Base-by-base conservation (phyloP, 2,329 filamentous ascomycete species). In the Neodidymelliopsis sp. region DNA sequence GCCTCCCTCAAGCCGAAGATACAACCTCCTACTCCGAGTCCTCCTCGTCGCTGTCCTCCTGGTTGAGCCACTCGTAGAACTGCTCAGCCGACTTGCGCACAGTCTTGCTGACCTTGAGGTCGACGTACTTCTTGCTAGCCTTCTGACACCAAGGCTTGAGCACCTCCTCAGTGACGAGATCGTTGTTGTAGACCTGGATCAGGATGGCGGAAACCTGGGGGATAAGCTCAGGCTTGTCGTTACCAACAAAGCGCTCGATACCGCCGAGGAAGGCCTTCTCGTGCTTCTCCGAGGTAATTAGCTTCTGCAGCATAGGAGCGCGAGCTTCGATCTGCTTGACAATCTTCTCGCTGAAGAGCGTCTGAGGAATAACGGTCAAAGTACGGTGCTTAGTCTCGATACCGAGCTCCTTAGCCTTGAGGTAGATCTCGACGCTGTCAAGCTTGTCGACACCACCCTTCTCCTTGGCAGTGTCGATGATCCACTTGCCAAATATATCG, bases 91-190 rank as follows among this genome's bases (percentile, higher is more conserved):
- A 89, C 81, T 95, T 93, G 79, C 92, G 91, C 56, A 97, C 91
- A 83, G 95, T 96, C 82, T 91, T 93, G 78, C 91, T 96, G 54
- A 86, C 92, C 52, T 87, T 73, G 53, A 95, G 76, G 72, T 97
- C 93, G 63, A 95, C 90, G 73, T 97, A 97, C 81, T 97, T 97
- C 87, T 96, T 97, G 84, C 91, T 96, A 51, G 93, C 91, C 82
- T 94, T 96, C 71, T 84, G 83, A 59, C 92, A 93, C 93, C 94
- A 99, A 63, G 88, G 87, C 76, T 87, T 89, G 71, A 96, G 85
- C 12, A 91, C 84, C 57, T 96, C 92, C 79, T 99, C 94, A 40
- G 83, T 86, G 65, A 96, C 79, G 45, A 99, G 82, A 62, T 99
- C 94, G 67, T 91, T 82, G 76, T 97, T 85, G 77, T 97, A 99